Base-by-base conservation (phyloP, 768 basidiomycete genomes). In the Mycena pura region DNA sequence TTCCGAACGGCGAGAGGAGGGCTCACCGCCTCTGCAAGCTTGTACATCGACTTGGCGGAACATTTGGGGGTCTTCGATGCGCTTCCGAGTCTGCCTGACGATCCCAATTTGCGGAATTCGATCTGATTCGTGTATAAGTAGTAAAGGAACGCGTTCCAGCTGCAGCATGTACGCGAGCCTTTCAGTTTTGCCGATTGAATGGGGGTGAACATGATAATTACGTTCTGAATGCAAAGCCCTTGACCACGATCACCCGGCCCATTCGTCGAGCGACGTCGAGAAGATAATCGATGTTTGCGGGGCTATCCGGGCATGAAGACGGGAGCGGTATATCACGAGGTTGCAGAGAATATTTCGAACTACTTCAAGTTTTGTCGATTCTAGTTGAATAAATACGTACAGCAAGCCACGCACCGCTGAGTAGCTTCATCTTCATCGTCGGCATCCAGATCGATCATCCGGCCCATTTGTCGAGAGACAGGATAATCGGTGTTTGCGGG, bases 21-120 rank as follows among this genome's bases (percentile, higher is more conserved):
- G 1, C 27, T 39, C 27, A 56, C 61, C 34, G 22, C 28, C n/a
- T 62, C 54, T 3, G 61, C 61, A 13, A 62, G 38, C 34, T 19
- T 56, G n/a, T 62, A 65, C 64, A 65, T 65, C 5, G 64, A 65
- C 32, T 65, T 65, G 3, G 60, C 29, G 0, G 64, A 65, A 11
- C 55, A 61, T 24, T 28, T 15, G 2, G 50, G 60, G 4, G 3
- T 22, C 19, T 27, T 21, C n/a, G 19, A 6, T 34, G 40, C 6
- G 5, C 28, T 13, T 3, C 31, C 13, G 0, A 14, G 2, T 7
- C 3, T 13, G 22, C 6, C 17, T 17, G 13, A 7, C 7, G 44
- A 55, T 32, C 36, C 6, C 46, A 15, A 38, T 29, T 21, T 41
- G 41, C 57, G 48, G 34, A 65, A 65, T 6, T 15, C 5, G 22